Percentiles rank a stretch among this genome's conserved stretches.
Evolutionary conservation across 1,284 basidiomycete species (phyloP).

Genomic region (Inonotus hispidus): DNA sequence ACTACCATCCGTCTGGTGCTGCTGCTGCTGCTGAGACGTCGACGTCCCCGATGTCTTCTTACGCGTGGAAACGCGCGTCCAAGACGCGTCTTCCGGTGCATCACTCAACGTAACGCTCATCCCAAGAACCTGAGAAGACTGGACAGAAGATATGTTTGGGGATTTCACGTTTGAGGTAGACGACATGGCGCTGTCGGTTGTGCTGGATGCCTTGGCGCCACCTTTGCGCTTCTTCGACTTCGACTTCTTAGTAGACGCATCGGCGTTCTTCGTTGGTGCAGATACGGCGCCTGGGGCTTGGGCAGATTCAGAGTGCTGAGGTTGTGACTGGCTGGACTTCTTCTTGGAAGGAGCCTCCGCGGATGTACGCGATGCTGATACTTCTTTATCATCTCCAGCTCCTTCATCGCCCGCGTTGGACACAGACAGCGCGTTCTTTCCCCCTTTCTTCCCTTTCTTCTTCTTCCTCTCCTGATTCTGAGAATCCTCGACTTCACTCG

Average conservation of each 20-base stretch:
- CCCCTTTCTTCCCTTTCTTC: conserved; percentile 16
- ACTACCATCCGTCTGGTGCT: not conserved
- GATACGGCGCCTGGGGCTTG: too few species aligned
- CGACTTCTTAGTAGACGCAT: conserved; percentile 20
- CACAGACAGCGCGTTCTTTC: not conserved
- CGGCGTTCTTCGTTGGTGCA: not conserved
- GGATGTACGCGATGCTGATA: not conserved
- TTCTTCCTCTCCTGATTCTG: conserved; percentile 12
- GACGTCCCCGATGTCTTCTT: conserved; percentile 19
- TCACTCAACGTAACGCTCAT: conserved; percentile 11
- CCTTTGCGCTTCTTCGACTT: conserved; percentile 20
- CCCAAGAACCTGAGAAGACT: conserved; percentile 10
- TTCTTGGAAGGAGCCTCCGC: not conserved
- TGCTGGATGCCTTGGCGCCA: not conserved
- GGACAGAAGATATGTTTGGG: not conserved
- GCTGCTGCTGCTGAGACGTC: not conserved
- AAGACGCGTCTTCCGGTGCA: conserved; percentile 43
- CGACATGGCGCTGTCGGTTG: not conserved
- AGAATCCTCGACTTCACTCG: conserved; percentile 21
- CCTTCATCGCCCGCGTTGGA: conserved; percentile 13
- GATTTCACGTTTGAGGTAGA: not conserved
- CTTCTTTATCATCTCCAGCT: conserved; percentile 1
- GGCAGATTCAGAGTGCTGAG: not conserved
- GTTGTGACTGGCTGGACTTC: not conserved
- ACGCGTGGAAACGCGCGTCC: conserved; percentile 46